phyloP scores from a whole-genome alignment of 345 rosid genomes.

The Hypericum androsaemum region DNA sequence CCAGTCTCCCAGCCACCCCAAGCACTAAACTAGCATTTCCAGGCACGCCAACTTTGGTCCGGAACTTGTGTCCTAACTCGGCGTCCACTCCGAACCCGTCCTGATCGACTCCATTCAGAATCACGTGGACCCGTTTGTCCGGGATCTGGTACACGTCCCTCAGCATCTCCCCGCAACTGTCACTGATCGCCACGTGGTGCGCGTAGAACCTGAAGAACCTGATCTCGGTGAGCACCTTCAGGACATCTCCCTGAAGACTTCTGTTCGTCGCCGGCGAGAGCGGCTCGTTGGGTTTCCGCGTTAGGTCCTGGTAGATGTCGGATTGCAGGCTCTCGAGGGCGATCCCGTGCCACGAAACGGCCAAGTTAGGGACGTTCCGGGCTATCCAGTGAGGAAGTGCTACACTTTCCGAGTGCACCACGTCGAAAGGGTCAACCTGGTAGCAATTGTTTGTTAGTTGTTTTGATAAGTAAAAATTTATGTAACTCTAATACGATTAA shows the following conservation, averaged over 20 bases:
- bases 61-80: constrained; percentile 37
- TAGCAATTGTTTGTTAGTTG: too few species aligned
- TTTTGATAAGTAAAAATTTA: too few species aligned
- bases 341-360: constrained; percentile 91
- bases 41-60: constrained; percentile 44
- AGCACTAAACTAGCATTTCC: constrained; percentile 49
- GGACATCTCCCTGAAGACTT: constrained; percentile 50
- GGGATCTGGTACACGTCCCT: constrained; percentile 89
- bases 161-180: constrained; percentile 92
- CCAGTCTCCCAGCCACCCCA: constrained; percentile 83
- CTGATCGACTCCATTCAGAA: constrained; percentile 78
- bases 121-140: constrained; percentile 66
- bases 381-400: constrained; percentile 77
- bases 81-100: constrained; percentile 36
- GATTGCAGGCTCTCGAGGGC: constrained; percentile 84
- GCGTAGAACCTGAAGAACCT: constrained; percentile 70
- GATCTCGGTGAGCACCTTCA: constrained; percentile 66
- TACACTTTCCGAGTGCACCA: constrained; percentile 83
- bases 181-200: constrained; percentile 83
- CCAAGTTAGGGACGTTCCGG: constrained; percentile 47
- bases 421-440: constrained; percentile 41
- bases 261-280: constrained; percentile 39
- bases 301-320: constrained; percentile 62
- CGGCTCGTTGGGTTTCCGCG: constrained; percentile 51
- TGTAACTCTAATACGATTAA: too few species aligned